These are phyloP conservation scores for Diddensiella transvaalensis DNA, from an alignment of 805 yeast species.

Conservation along the genomic window DNA sequence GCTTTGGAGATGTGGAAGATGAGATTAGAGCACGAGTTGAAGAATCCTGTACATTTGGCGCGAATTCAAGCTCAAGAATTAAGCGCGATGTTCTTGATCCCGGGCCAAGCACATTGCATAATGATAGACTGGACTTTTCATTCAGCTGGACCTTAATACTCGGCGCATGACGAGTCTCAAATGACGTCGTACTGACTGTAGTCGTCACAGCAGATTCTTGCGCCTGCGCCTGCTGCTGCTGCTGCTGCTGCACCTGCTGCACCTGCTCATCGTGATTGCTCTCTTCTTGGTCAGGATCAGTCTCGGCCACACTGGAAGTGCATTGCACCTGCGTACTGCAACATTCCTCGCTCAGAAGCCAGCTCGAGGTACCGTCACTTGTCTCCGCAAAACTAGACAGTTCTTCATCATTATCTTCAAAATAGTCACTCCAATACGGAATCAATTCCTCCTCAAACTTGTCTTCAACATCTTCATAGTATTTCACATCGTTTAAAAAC, in stretches of 20 bases:
- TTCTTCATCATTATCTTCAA: background rate
- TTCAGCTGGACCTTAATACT: background rate
- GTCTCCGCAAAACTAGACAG: background rate
- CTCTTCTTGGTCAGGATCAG: background rate
- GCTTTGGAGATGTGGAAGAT: no score
- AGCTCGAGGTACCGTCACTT: background rate
- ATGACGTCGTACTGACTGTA: no score
- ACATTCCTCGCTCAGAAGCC: background rate
- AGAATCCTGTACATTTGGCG: no score
- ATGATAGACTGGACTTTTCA: background rate
- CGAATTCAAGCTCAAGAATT: background rate
- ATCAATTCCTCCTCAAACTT: background rate
- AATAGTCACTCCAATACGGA: background rate
- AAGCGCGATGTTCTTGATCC: background rate
- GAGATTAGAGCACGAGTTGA: no score
- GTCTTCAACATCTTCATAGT: no score
- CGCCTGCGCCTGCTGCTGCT: background rate
- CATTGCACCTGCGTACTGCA: no score
- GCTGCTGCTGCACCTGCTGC: background rate
- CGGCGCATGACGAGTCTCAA: no score
- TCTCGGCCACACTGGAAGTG: background rate
- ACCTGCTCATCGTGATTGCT: no score
- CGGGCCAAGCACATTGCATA: background rate
- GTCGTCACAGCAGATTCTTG: background rate
- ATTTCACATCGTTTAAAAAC: background rate